These are phyloP conservation scores for Neofusicoccum kwambonambiense DNA, from an alignment of 2,329 filamentous ascomycete genomes.

Conservation along the genomic window DNA sequence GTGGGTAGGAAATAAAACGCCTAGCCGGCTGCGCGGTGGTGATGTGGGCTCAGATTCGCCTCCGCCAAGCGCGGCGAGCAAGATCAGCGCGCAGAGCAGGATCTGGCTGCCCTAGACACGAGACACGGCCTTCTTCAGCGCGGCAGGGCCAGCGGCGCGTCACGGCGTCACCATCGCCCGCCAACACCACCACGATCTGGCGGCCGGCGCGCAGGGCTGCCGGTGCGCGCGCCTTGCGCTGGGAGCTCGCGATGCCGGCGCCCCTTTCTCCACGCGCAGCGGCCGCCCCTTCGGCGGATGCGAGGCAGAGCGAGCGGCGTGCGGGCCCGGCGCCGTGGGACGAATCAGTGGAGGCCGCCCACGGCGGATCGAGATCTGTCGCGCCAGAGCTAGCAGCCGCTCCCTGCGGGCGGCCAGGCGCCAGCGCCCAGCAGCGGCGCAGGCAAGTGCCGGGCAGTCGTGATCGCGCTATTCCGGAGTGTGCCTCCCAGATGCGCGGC, in stretches of 20 bases:
- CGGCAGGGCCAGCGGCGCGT: slow-evolving; percentile 10
- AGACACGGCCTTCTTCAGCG: slow-evolving; percentile 15
- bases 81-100: slow-evolving; percentile 15
- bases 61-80: slow-evolving; percentile 4
- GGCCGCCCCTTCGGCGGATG: not conserved
- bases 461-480: not conserved
- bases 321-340: slow-evolving; percentile 7
- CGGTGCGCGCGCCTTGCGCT: not conserved
- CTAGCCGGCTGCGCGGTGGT: not conserved
- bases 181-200: slow-evolving; percentile 7
- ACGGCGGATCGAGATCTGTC: slow-evolving; percentile 16
- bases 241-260: not conserved
- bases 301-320: slow-evolving; percentile 11
- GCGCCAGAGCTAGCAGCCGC: slow-evolving; percentile 12
- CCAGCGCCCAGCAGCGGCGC: not conserved
- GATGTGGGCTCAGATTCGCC: slow-evolving; percentile 11
- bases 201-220: slow-evolving; percentile 7
- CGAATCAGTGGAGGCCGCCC: slow-evolving; percentile 16
- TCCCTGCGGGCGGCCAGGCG: slow-evolving; percentile 10
- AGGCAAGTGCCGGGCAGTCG: slow-evolving; percentile 9
- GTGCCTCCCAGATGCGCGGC: slow-evolving; percentile 8
- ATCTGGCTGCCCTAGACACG: slow-evolving; percentile 13
- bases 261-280: slow-evolving; percentile 7
- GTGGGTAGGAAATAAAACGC: slow-evolving; percentile 7
- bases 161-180: slow-evolving; percentile 7